Conservation (phyloP, 2,329 filamentous ascomycete species). For the Coleophoma cylindrospora region DNA sequence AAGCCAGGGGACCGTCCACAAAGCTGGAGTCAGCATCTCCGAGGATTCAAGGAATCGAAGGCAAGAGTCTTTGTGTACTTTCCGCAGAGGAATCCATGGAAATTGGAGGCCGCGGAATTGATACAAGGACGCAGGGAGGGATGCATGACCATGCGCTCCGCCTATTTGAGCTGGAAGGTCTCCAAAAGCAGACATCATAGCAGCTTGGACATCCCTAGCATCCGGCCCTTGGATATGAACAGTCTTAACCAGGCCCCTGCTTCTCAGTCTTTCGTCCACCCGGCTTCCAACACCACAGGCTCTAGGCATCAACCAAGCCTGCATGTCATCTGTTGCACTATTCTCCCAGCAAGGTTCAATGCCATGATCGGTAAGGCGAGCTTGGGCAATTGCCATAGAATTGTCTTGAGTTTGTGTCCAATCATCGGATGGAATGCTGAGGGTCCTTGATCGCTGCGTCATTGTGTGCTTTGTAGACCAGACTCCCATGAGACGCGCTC, state of each 20-base stretch:
- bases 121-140: conserved; percentile 9
- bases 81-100: conserved; percentile 70
- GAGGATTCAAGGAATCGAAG: conserved; percentile 65
- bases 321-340: conserved; percentile 12
- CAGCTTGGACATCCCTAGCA: conserved; percentile 61
- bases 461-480: conserved; percentile 41
- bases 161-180: conserved; percentile 39
- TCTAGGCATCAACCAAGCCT: conserved; percentile 50
- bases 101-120: conserved; percentile 51
- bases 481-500: conserved; percentile 43
- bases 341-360: conserved; percentile 20
- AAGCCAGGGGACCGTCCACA: conserved; percentile 70
- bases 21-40: conserved; percentile 67
- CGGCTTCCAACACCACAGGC: conserved; percentile 60
- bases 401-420: conserved; percentile 35
- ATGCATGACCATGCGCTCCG: conserved; percentile 14
- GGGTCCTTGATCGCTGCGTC: conserved; percentile 24
- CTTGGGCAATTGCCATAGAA: conserved; percentile 19
- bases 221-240: conserved; percentile 58
- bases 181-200: conserved; percentile 58
- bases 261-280: conserved; percentile 67
- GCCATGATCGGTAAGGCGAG: conserved; percentile 17
- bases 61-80: conserved; percentile 68
- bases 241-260: conserved; percentile 64
- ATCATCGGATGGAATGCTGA: conserved; percentile 37